A percentile compares a stretch with the other conserved stretches of the same genome.
These are phyloP conservation scores for Neurospora sp. DNA, from an alignment of 495 filamentous ascomycete genomes.

Conservation along the genomic window DNA sequence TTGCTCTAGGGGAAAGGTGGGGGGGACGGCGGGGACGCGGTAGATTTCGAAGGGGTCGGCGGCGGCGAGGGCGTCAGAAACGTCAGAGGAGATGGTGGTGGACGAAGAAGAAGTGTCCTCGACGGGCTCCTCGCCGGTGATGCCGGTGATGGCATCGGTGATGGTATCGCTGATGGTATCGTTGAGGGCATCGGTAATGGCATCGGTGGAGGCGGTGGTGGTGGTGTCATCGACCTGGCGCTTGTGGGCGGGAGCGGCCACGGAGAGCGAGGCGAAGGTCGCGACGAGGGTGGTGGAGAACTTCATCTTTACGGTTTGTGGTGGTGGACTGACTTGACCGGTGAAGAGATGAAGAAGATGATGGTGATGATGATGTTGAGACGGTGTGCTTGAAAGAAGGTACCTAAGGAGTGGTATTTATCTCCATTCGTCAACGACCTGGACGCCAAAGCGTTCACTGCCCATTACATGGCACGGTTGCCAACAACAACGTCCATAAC, in stretches of 20 bases:
- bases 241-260: background rate
- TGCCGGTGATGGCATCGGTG: background rate
- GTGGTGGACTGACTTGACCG: background rate
- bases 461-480: background rate
- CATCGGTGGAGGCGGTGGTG: background rate
- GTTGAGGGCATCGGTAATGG: background rate
- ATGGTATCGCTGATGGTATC: too few species aligned
- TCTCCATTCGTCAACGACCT: background rate
- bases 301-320: background rate
- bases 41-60: background rate
- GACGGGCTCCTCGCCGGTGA: background rate
- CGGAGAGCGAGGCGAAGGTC: background rate
- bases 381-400: background rate
- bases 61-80: background rate
- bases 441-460: background rate
- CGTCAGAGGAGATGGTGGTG: background rate
- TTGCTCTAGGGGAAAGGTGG: background rate
- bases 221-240: background rate
- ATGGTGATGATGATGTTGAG: background rate
- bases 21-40: background rate
- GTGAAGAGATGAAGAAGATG: background rate
- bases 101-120: background rate
- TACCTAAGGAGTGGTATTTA: background rate
- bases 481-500: background rate
- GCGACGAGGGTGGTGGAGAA: background rate